Evolutionary conservation across 306 rosid genomes (phyloP), one percentile per base, ranked within the genome.

Genomic region (Lathyrus tuberosus): DNA sequence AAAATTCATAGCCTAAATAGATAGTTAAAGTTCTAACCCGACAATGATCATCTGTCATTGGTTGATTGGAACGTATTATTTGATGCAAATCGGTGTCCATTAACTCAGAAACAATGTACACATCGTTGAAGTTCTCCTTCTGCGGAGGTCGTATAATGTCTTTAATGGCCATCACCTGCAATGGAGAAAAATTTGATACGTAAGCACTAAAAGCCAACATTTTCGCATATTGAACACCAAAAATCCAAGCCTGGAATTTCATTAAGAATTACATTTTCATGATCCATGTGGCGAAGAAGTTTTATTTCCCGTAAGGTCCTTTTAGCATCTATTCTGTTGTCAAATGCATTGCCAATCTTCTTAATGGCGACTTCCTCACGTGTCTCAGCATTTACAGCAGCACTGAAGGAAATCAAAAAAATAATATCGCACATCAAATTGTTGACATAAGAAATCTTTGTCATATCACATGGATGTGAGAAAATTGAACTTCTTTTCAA

Each of bases 291-390:
- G 41, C 75, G 92, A 69, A 92, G 98, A 79, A 92, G 95, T 80
- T 92, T 92, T 51, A 92, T 92, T 86, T 92, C 98, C 18, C 98
- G 92, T 42, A 92, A 78, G 73, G 91, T 92, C 88, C 98, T 86
- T 77, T 92, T 92, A 73, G 96, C 96, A 69, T 92, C 96, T 69
- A 92, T 89, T 82, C 92, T 84, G 84, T 92, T 92, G 85, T 92
- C 98, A 80, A 92, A 92, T 78, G 98, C 96, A 79, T 92, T 92
- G 42, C 98, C 98, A 77, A 92, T 77, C 92, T 92, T 92, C 96
- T 92, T 92, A 79, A 92, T 92, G 63, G 98, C 98, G 70, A 92
- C 96, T 79, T 87, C 96, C 84, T 92, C 95, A 5, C 65, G 63
- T 15, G 96, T 87, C 90, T 87, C 95, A 1, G 88, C 84, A 54